A percentile compares a stretch with the other conserved stretches of the same genome.
Evolutionary conservation across 1,284 basidiomycete genomes (phyloP).

Genomic region (Macrocybe sp.): DNA sequence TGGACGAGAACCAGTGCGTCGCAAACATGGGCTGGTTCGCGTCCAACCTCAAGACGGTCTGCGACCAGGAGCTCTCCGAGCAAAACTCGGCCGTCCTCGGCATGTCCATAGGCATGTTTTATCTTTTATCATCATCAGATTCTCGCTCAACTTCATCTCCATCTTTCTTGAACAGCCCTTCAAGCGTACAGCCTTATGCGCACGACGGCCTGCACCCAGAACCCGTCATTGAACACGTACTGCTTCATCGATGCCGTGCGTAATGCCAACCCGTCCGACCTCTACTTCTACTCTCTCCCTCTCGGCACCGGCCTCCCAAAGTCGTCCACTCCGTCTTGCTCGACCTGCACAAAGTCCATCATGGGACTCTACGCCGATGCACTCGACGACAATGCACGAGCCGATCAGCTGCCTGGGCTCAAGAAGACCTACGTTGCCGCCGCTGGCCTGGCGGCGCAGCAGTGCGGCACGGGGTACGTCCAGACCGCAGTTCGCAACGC

Average conservation of each 20-base stretch:
- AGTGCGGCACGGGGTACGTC: slow-evolving; percentile 27
- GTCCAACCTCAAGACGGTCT: slow-evolving; percentile 38
- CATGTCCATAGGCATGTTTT: slow-evolving; percentile 47
- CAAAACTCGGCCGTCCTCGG: slow-evolving; percentile 43
- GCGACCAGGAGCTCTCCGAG: slow-evolving; percentile 46
- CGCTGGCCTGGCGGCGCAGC: slow-evolving; percentile 20
- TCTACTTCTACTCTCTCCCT: slow-evolving; percentile 64
- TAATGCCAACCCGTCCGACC: slow-evolving; percentile 48
- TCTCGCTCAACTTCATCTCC: background rate
- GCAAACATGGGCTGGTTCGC: slow-evolving; percentile 62
- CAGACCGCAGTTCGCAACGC: slow-evolving; percentile 3
- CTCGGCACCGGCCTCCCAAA: slow-evolving; percentile 48
- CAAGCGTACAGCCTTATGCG: slow-evolving; percentile 56
- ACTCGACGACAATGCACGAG: slow-evolving; percentile 26
- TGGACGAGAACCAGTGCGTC: slow-evolving; percentile 42
- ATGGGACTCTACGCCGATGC: slow-evolving; percentile 44
- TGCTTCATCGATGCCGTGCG: slow-evolving; percentile 65
- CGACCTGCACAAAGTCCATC: slow-evolving; percentile 49
- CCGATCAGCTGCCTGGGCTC: slow-evolving; percentile 19
- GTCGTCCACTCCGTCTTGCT: slow-evolving; percentile 46
- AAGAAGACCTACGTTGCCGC: slow-evolving; percentile 24
- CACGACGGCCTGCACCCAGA: slow-evolving; percentile 46
- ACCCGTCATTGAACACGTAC: slow-evolving; percentile 54
- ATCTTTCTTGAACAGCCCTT: slow-evolving; percentile 36
- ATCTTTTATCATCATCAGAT: background rate